A percentile compares a stretch with the other conserved stretches of the same genome.
These are phyloP conservation scores for Tolypocladium tropicale DNA, from an alignment of 2,329 filamentous ascomycete species.

Conservation along the genomic window DNA sequence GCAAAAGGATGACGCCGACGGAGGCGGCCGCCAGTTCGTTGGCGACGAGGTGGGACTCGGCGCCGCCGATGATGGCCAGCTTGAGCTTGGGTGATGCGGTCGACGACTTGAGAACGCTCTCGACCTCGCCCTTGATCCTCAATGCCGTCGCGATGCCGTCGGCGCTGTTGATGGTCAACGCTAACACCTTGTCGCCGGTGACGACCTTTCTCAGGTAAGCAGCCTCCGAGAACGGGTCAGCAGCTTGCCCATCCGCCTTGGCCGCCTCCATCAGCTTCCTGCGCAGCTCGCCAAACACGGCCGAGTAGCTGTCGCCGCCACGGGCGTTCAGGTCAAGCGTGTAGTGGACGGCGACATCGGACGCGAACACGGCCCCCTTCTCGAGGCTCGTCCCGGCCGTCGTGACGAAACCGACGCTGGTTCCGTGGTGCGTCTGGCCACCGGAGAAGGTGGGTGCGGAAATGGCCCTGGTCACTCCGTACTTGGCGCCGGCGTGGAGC, in stretches of 20 bases:
- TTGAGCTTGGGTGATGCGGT: constrained; percentile 24
- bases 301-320: constrained; percentile 41
- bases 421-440: constrained; percentile 38
- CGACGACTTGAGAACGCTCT: constrained; percentile 23
- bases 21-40: constrained; percentile 43
- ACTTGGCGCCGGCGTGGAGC: constrained; percentile 38
- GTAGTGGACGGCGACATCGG: constrained; percentile 48
- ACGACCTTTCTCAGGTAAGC: constrained; percentile 45
- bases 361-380: constrained; percentile 38
- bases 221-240: constrained; percentile 35
- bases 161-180: constrained; percentile 50
- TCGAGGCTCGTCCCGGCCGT: constrained; percentile 35
- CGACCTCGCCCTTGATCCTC: constrained; percentile 46
- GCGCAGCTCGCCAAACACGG: constrained; percentile 40
- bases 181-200: constrained; percentile 41
- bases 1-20: constrained; percentile 50
- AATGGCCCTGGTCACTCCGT: constrained; percentile 49
- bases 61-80: constrained; percentile 51
- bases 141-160: constrained; percentile 51
- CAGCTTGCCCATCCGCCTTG: constrained; percentile 19
- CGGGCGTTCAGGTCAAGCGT: constrained; percentile 34
- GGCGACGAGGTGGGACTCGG: constrained; percentile 52
- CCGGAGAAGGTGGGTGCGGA: constrained; percentile 40
- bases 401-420: constrained; percentile 48
- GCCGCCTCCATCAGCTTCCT: constrained; percentile 43